Evolutionary conservation across 495 filamentous ascomycete species (phyloP), one percentile per base, ranked within the genome.

Genomic region (Aspergillus taichungensis): DNA sequence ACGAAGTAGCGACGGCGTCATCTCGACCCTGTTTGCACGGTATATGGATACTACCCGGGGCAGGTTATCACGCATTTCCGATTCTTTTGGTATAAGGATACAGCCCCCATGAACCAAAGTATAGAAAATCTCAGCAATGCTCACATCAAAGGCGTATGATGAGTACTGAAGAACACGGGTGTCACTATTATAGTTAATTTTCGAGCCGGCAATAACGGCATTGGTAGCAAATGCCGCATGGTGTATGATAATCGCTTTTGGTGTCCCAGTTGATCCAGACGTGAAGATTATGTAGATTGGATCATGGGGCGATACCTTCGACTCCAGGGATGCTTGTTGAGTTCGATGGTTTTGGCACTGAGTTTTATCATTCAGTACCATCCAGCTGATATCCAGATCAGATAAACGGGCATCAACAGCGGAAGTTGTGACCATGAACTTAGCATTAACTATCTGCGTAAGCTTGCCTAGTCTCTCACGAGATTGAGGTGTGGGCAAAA

Each of bases 21-120:
- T 31, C 11, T 18, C 40, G 8, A 57, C 57, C 54, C 50, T 63
- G 29, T 57, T 64, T 9, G 57, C 61, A 1, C 44, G 24, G 41
- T 62, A 50, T 11, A 43, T 31, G 8, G 32, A 56, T 12, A 73
- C 62, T 29, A 47, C 45, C 2, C 40, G 45, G 6, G 49, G 40
- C 8, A 73, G 43, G 43, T 64, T 48, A 47, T 66, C 62, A 3
- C 56, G 29, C 40, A 66, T 6, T 56, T 61, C 42, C 65, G 65
- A 55, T 30, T 77, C 74, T 1, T 67, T 69, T 0, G 75, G 75
- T n/a, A 78, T 67, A 57, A 74, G 79, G 6, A 80, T 54, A 30
- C 68, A 73, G 10, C 63, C 76, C 6, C 74, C 75, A 4, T 54
- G 49, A 3, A 61, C 56, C 5, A 79, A 49, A 0, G 74, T 72